A percentile compares a stretch with the other conserved stretches of the same genome.
Evolutionary conservation across 352 stramenopile genomes (phyloP).

Genomic region (Paralagenidium karlingii): DNA sequence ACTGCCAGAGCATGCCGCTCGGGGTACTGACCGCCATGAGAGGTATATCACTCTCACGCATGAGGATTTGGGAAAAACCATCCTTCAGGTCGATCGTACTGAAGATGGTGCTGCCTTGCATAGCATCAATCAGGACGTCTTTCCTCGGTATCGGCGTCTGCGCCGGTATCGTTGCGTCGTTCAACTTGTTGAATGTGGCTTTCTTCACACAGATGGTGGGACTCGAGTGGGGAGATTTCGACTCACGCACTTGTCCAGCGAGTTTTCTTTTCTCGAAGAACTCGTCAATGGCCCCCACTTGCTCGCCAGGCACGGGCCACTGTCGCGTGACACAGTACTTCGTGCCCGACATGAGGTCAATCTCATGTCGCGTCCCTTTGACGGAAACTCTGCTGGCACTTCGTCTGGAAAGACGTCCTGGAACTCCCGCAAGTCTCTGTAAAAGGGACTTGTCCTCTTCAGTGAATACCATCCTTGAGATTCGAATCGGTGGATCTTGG

Average conservation of each 20-base stretch:
- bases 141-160: slow-evolving; percentile 19
- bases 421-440: not conserved
- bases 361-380: not conserved
- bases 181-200: slow-evolving; percentile 12
- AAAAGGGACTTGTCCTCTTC: too few species aligned
- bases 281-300: slow-evolving; percentile 2
- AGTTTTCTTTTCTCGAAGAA: slow-evolving; percentile 1
- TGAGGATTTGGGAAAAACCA: slow-evolving; percentile 19
- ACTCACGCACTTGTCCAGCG: not conserved
- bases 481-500: too few species aligned
- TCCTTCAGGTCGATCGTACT: slow-evolving; percentile 13
- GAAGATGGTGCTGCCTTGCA: slow-evolving; percentile 16
- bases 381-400: slow-evolving; percentile 1
- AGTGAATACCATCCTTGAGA: too few species aligned
- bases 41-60: slow-evolving; percentile 2
- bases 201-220: slow-evolving; percentile 7
- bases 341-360: not conserved
- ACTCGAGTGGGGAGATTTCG: slow-evolving; percentile 2
- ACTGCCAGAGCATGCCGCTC: slow-evolving; percentile 6
- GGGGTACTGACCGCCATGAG: slow-evolving; percentile 2
- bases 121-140: slow-evolving; percentile 10
- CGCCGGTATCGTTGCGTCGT: slow-evolving; percentile 10
- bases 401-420: slow-evolving; percentile 9
- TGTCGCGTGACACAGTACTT: slow-evolving; percentile 1
- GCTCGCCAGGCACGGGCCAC: slow-evolving; percentile 1